Evolutionary conservation across 768 basidiomycete species (phyloP), one percentile per base, ranked within the genome.

Genomic region (Exidia glandulosa): DNA sequence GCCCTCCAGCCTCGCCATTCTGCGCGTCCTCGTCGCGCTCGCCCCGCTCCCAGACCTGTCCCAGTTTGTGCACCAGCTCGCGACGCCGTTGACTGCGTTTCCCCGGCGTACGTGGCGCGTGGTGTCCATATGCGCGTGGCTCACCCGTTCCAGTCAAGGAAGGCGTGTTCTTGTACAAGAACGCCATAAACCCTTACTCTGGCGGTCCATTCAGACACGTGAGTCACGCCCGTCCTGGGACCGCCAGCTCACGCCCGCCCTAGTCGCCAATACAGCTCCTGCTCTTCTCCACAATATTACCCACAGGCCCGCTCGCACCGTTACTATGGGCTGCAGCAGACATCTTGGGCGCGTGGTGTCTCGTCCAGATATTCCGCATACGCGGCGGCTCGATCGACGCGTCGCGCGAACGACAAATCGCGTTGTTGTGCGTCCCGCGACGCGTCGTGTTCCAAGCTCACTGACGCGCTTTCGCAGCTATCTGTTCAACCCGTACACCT

Each of bases 171-270:
- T 79, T 97, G 16, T 86, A 85, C 63, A 75, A 79, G 45, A 76
- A 88, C 72, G 84, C 82, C n/a, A 74, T 90, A 27, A 83, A 94
- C 68, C 94, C 94, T 32, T 97, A 96, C 65, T 80, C 86, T 60
- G 94, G 92, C 41, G 89, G 90, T 4, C 74, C 84, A 10, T 91
- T 95, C 68, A 81, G 86, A 67, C 93, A 95, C 71, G 94, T 94
- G 72, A 61, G 88, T 63, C 7, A 12, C 12, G 37, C 57, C 3
- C 34, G 31, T 34, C 33, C 13, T 1, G n/a, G 41, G 30, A 56
- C 37, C 32, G 29, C 5, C 3, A 48, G 23, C 41, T 32, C 37
- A 30, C 29, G 59, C 61, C 62, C 27, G 45, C 13, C n/a, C 7
- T 61, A 94, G 93, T 93, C 91, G 0, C 92, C 90, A 5, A 70